Conservation (phyloP, 2,329 filamentous ascomycete genomes). For the Trichoderma koningii region DNA sequence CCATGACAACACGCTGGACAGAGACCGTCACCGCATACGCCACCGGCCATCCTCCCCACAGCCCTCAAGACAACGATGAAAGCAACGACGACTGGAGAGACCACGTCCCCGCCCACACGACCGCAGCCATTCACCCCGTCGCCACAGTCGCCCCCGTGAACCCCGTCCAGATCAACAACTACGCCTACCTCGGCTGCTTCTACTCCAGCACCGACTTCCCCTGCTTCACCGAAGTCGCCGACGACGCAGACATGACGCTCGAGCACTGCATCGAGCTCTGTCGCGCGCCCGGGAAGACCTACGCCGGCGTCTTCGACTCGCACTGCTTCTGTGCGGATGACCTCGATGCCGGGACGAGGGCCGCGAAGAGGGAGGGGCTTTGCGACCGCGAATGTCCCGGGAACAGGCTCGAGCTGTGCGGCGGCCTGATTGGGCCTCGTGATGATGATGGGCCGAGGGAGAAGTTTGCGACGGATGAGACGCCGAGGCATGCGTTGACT, state of each 20-base stretch:
- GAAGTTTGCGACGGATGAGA: background rate
- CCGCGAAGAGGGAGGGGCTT: constrained; percentile 35
- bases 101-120: constrained; percentile 11
- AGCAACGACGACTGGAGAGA: too few species aligned
- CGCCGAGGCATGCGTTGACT: constrained; percentile 42
- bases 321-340: constrained; percentile 50
- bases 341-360: constrained; percentile 45
- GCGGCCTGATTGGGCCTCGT: constrained; percentile 39
- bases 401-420: constrained; percentile 45
- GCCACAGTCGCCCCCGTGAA: constrained; percentile 33
- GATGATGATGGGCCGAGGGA: background rate
- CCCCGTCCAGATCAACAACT: constrained; percentile 39
- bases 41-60: background rate
- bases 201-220: constrained; percentile 42
- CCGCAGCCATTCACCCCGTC: constrained; percentile 12
- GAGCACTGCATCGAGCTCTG: constrained; percentile 45
- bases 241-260: constrained; percentile 44
- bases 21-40: constrained; percentile 32
- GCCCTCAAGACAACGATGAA: background rate
- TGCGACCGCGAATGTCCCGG: constrained; percentile 49
- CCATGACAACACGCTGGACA: constrained; percentile 35
- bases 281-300: constrained; percentile 35
- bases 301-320: constrained; percentile 45
- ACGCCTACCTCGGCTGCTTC: constrained; percentile 47
- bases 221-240: constrained; percentile 39